Base-by-base conservation (phyloP, 1,284 basidiomycete genomes). In the Leccinum pachyderme region DNA sequence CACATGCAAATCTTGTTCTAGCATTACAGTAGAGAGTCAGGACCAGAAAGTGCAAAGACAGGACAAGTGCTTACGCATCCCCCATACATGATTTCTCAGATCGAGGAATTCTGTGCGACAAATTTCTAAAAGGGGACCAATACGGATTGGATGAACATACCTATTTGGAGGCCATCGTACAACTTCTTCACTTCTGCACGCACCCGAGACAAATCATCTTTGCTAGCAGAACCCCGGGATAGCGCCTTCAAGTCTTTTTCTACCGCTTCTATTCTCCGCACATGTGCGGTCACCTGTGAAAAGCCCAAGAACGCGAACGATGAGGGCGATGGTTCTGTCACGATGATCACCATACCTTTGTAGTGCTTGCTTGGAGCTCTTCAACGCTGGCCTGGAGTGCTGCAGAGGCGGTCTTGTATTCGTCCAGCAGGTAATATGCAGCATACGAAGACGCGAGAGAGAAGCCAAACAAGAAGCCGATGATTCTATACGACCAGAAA, bases 381-480 rank as follows among this genome's bases (percentile, higher is more conserved):
- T 93, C 87, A 22, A 96, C 89, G 65, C 90, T 93, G 18, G 88
- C 83, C 68, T 95, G 87, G 56, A 96, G 76, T 28, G 90, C 81
- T 27, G 87, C 86, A 5, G 89, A 91, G 7, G 94, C 93, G 50
- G 83, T 77, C 71, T 93, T 92, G 74, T 94, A 95, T 74, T 96
- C 94, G 62, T 95, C 90, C 51, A 95, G 76, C 27, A 97, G 77
- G 68, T 92, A 86, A 70, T 93, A 95, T 48, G 92, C 88, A 47
- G 92, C 92, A 65, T 89, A 84, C 0, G 89, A 86, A 2, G 91
- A 88, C 7, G 89, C 89, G 43, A 93, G 72, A 5, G 92, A 93
- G 75, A 95, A 95, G 0, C 93, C 93, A 64, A 94, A 83, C 45
- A 95, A 74, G 70, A 96, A 96, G 0, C 94, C 94, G 28, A 95